Percentiles rank a stretch among this genome's conserved stretches.
phyloP scores from a whole-genome alignment of 768 basidiomycete species.

The Amanita jacksonii region DNA sequence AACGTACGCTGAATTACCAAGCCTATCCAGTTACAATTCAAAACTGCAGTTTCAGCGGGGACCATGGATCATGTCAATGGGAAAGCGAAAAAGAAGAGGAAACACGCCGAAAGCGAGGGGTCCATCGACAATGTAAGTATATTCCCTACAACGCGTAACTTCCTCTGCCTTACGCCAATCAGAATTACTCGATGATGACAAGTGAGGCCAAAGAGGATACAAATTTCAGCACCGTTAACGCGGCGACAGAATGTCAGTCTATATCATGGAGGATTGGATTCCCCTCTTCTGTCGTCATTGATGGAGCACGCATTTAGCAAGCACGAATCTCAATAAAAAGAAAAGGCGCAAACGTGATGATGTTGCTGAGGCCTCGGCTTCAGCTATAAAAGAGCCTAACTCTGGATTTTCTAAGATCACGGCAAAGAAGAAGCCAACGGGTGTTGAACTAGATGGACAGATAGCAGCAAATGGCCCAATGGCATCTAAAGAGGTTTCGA shows the following conservation, averaged over 20 bases:
- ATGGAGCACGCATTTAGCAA: conserved; percentile 11
- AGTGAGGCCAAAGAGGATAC: no score
- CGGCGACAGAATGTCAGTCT: conserved; percentile 6
- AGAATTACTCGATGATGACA: no score
- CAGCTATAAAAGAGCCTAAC: conserved; percentile 7
- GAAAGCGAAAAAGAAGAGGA: conserved; percentile 3
- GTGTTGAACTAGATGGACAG: conserved; percentile 17
- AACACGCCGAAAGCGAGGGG: not conserved
- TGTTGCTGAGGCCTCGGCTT: conserved; percentile 13
- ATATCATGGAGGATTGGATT: not conserved
- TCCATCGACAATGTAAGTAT: not conserved
- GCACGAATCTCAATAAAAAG: conserved; percentile 24
- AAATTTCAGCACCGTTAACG: no score
- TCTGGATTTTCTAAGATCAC: conserved; percentile 22
- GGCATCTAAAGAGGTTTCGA: conserved; percentile 35
- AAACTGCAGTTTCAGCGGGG: no score
- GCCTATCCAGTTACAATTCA: no score
- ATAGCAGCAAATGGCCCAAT: conserved; percentile 15
- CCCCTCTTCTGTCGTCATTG: not conserved
- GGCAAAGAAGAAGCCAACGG: conserved; percentile 34
- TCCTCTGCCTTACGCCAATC: not conserved
- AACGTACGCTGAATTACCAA: no score
- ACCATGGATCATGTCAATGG: not conserved
- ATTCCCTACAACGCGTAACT: not conserved
- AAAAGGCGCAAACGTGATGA: conserved; percentile 32